Evolutionary conservation across 2,329 filamentous ascomycete species (phyloP), one percentile per base, ranked within the genome.

Genomic region (Hypoxylon sp.): DNA sequence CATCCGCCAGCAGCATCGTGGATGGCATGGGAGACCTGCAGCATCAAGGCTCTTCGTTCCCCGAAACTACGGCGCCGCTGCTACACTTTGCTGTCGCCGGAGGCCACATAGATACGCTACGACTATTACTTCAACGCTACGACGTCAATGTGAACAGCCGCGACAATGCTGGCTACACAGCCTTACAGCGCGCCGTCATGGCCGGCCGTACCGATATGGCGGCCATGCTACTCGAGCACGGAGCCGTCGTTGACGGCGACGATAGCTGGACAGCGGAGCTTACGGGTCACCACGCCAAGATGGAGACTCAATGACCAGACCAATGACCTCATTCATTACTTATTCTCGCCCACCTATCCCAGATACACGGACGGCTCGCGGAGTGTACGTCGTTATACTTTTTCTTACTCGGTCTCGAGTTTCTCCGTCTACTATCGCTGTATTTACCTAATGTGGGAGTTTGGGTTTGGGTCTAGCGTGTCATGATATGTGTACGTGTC

Each of bases 1-100:
- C 69, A 3, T 67, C 61, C 10, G 61, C 65, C 13, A 50, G 47
- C 27, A 65, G 59, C 58, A 39, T 67, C n/a, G 69, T 66, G 42
- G 67, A 60, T 6, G 44, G 66, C 27, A 56, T 68, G 27, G 27
- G 46, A n/a, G 68, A 71, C 24, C 19, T 71, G 50, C 68, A 72
- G 31, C 73, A 74, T 42, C 63, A 62, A 15, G 44, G 54, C 46
- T 60, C 72, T 31, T 58, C 63, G 11, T 67, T 77, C 29, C 75
- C 74, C 7, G 75, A 77, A 58, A 78, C 73, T 7, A 76, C 73
- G 15, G 75, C 76, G n/a, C 74, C 77, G 8, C 68, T 78, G 7
- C 71, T 78, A 50, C 77, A 79, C 66, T 77, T 79, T 47, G 77
- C 76, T 7, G 70, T 78, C n/a, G 76, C 74, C 10, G 72, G 75